Conservation (phyloP, 306 rosid genomes). For the Cucumis hystrix region DNA sequence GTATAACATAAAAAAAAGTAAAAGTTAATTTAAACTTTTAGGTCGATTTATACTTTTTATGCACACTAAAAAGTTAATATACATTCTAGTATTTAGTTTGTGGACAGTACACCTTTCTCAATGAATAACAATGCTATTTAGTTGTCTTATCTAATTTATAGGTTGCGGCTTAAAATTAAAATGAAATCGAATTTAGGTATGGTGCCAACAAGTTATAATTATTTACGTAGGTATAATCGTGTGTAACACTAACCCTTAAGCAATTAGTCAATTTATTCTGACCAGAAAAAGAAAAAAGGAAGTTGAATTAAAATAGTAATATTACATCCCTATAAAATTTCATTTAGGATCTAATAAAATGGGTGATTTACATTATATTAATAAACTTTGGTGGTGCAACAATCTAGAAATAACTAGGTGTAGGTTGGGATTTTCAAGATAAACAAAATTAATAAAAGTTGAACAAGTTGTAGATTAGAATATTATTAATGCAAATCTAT, state of each 20-base stretch:
- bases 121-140: not conserved
- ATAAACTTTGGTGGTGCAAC: not conserved
- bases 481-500: not conserved
- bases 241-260: not conserved
- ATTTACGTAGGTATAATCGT: not conserved
- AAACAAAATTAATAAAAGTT: not conserved
- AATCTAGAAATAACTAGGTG: not conserved
- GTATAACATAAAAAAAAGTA: no score
- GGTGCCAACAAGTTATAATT: not conserved
- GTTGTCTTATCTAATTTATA: not conserved
- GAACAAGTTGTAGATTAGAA: not conserved
- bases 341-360: not conserved
- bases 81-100: no score
- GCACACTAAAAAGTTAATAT: no score
- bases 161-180: not conserved
- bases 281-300: no score
- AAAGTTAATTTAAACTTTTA: no score
- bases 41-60: no score
- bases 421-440: not conserved
- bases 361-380: not conserved
- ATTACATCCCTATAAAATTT: not conserved
- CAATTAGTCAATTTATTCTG: no score
- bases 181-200: not conserved
- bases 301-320: not conserved
- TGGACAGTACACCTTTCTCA: not conserved